Evolutionary conservation across 1,284 basidiomycete genomes (phyloP).

Genomic region (Leucoagaricus sp.): DNA sequence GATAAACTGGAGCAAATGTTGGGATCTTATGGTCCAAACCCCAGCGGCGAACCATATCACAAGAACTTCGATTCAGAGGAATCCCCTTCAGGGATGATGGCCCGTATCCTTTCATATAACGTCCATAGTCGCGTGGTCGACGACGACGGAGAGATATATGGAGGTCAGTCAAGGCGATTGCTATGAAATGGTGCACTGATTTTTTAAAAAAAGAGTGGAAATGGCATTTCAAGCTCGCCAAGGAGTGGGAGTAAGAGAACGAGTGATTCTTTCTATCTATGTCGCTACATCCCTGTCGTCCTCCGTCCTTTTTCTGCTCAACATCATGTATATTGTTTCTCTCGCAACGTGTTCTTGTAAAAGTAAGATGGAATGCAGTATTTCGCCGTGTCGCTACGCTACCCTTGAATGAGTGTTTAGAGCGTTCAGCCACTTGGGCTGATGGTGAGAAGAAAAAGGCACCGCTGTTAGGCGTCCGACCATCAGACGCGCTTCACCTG

Average conservation of each 20-base stretch:
- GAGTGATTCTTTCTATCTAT: background rate
- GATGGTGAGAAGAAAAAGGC: background rate
- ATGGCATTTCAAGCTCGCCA: conserved; percentile 80
- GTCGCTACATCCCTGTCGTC: background rate
- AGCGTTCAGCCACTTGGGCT: background rate
- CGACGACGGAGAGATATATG: conserved; percentile 77
- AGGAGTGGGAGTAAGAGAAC: conserved; percentile 63
- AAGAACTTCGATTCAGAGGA: conserved; percentile 80
- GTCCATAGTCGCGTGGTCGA: conserved; percentile 83
- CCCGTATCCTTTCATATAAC: conserved; percentile 73
- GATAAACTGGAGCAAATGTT: conserved; percentile 92
- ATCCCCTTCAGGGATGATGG: conserved; percentile 81
- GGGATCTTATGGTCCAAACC: conserved; percentile 79
- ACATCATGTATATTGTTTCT: conserved; percentile 13
- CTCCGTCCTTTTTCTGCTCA: background rate
- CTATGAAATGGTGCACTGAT: background rate
- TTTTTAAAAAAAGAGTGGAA: conserved; percentile 63
- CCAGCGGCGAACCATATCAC: conserved; percentile 57
- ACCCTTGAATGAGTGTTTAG: no score
- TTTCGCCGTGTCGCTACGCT: no score
- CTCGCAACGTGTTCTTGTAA: conserved; percentile 4
- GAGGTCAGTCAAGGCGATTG: conserved; percentile 51
- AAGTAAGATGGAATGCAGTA: conserved; percentile 3
- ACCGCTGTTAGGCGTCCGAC: background rate
- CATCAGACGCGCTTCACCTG: no score